phyloP scores from a whole-genome alignment of 768 basidiomycete genomes.

The Boletus subcaerulescens region DNA sequence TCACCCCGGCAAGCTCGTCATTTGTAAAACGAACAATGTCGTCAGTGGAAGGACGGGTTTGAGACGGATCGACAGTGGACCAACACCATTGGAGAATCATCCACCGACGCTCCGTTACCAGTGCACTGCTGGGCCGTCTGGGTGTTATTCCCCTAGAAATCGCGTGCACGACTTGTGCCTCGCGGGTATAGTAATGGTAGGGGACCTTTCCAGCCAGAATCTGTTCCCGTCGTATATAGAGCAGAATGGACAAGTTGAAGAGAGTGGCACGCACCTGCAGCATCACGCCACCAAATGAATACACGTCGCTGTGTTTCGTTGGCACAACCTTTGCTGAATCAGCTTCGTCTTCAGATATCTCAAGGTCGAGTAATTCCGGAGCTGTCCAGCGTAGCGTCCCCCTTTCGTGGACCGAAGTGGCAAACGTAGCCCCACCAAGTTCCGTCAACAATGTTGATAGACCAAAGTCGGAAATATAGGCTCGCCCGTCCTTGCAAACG shows the following conservation, averaged over 20 bases:
- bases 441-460: slow-evolving; percentile 42
- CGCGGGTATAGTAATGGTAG: slow-evolving; percentile 10
- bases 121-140: not conserved
- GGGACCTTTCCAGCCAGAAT: slow-evolving; percentile 13
- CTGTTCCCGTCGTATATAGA: not conserved
- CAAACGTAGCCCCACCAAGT: slow-evolving; percentile 35
- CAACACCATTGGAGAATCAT: slow-evolving; percentile 10
- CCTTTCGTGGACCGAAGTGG: slow-evolving; percentile 30
- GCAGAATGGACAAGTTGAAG: not conserved
- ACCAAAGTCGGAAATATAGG: slow-evolving; percentile 41
- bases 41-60: slow-evolving; percentile 28
- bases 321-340: not conserved
- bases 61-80: slow-evolving; percentile 24
- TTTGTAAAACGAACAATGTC: slow-evolving; percentile 25
- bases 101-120: slow-evolving; percentile 11
- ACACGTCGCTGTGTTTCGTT: slow-evolving; percentile 13
- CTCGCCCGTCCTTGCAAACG: slow-evolving; percentile 10
- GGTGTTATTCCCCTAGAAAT: slow-evolving; percentile 13
- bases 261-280: slow-evolving; percentile 10
- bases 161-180: slow-evolving; percentile 10
- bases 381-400: slow-evolving; percentile 31
- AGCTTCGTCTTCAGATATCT: slow-evolving; percentile 13
- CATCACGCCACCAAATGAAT: slow-evolving; percentile 32
- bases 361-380: slow-evolving; percentile 32
- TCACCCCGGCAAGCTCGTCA: not conserved